These are phyloP conservation scores for Agaricus subrufescens DNA, from an alignment of 768 basidiomycete genomes.

Conservation along the genomic window DNA sequence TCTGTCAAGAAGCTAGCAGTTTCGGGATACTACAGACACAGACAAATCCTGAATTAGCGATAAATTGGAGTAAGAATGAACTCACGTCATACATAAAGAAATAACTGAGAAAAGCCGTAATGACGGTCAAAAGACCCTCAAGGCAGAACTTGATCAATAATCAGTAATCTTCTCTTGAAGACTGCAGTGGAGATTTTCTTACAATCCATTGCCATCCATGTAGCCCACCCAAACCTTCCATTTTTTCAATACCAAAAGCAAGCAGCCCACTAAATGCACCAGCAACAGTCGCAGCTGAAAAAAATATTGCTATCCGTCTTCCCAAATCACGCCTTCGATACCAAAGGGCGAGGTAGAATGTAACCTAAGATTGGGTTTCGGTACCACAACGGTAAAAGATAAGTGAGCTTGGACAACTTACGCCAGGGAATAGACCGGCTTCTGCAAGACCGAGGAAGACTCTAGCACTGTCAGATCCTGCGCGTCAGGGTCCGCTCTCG, in stretches of 20 bases:
- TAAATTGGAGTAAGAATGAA: background rate
- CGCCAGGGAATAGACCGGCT: constrained; percentile 34
- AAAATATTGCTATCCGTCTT: constrained; percentile 57
- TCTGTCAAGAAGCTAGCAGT: constrained; percentile 52
- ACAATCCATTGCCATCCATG: constrained; percentile 51
- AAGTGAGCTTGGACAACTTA: constrained; percentile 11
- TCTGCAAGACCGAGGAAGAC: constrained; percentile 37
- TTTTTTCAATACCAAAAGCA: constrained; percentile 41
- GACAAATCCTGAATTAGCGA: background rate
- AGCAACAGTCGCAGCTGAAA: constrained; percentile 54
- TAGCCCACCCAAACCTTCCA: constrained; percentile 34
- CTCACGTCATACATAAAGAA: constrained; percentile 53
- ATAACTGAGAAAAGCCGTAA: constrained; percentile 37
- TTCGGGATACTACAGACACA: constrained; percentile 40
- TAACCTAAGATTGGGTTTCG: constrained; percentile 21
- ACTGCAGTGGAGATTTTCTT: constrained; percentile 11
- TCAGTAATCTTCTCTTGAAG: background rate
- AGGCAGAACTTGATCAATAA: constrained; percentile 33
- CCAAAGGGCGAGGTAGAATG: constrained; percentile 52
- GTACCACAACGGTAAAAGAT: background rate
- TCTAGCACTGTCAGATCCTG: constrained; percentile 22
- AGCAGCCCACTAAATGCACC: constrained; percentile 37
- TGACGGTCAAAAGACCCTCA: constrained; percentile 40
- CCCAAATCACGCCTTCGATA: constrained; percentile 57
- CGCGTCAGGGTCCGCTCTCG: no score